Base-by-base conservation (phyloP, 129 eudicot genomes). In the Saposhnikovia divaricata region DNA sequence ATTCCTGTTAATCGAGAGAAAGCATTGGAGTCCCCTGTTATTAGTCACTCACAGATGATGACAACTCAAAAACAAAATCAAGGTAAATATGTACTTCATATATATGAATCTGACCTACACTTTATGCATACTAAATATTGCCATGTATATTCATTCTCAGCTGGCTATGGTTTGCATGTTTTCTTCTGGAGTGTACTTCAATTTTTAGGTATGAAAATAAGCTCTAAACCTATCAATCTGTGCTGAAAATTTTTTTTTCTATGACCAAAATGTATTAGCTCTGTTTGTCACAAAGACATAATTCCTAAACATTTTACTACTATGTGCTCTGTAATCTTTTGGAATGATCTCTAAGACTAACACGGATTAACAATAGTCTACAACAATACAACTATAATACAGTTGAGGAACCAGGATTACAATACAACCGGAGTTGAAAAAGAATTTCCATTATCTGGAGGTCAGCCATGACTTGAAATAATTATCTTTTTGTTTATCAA, bases 1-100 rank as follows among this genome's bases (percentile, higher is more conserved):
- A 66, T 66, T 66, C 72, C 72, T 66, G 72, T 66, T 28, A 66
- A 66, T n/a, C 72, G 72, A 14, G 72, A 28, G 72, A 66, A 28
- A 28, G 72, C 72, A 66, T 28, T 66, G 19, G 40, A 66, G 72
- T 66, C 72, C 40, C 72, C 40, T 31, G 19, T 65, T 23, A 59
- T 8, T 8, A 59, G 66, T 23, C 31, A 8, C 3, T 59, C 66
- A n/a, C 66, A n/a, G 66, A 6, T 57, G 66, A 6, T 57, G 11
- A 23, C 31, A n/a, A 59, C 66, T 59, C 66, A 9, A 9, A 59
- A 59, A 13, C 66, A 13, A 59, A 8, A n/a, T 4, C 28, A 66
- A 66, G 40, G 72, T 28, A 66, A 27, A 4, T 66, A 14, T 7
- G 14, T 28, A 31, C 72, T 66, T 27, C 40, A 66, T 66, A 13